These are phyloP conservation scores for Sclerotinia trifoliorum DNA, from an alignment of 2,329 filamentous ascomycete genomes.

Conservation along the genomic window DNA sequence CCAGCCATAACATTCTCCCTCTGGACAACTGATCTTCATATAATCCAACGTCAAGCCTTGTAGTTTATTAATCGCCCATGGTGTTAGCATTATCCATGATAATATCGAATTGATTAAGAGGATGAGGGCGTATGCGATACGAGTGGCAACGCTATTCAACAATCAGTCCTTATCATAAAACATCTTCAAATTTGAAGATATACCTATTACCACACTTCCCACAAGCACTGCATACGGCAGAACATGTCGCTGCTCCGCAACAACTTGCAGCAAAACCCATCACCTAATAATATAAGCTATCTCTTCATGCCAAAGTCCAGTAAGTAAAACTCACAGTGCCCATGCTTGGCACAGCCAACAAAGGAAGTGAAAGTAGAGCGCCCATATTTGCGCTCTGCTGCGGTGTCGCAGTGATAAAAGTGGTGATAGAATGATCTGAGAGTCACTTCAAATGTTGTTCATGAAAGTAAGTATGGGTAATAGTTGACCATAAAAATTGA, in stretches of 20 bases:
- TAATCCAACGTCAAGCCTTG: conserved; percentile 91
- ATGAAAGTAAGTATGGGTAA: conserved; percentile 7
- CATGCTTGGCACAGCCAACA: conserved; percentile 83
- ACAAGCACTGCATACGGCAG: conserved; percentile 90
- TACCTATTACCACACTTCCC: conserved; percentile 97
- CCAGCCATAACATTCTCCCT: conserved; percentile 90
- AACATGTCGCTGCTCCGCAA: conserved; percentile 95
- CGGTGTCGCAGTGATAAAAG: background rate
- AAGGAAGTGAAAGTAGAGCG: conserved; percentile 82
- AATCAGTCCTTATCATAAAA: conserved; percentile 14
- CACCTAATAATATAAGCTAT: conserved; percentile 51
- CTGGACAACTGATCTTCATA: conserved; percentile 90
- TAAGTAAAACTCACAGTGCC: conserved; percentile 68
- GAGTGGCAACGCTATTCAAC: conserved; percentile 76
- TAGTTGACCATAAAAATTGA: conserved; percentile 2
- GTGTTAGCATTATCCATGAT: conserved; percentile 98
- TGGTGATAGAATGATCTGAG: background rate
- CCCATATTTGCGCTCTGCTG: conserved; percentile 62
- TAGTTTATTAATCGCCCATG: conserved; percentile 95
- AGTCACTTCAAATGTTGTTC: background rate
- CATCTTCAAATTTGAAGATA: conserved; percentile 25
- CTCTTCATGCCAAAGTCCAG: conserved; percentile 14
- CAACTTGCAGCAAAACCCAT: conserved; percentile 82
- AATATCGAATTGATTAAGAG: conserved; percentile 95
- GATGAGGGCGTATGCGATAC: conserved; percentile 93